Base-by-base conservation (phyloP, 1,284 basidiomycete genomes). In the Trichosporon sp. region DNA sequence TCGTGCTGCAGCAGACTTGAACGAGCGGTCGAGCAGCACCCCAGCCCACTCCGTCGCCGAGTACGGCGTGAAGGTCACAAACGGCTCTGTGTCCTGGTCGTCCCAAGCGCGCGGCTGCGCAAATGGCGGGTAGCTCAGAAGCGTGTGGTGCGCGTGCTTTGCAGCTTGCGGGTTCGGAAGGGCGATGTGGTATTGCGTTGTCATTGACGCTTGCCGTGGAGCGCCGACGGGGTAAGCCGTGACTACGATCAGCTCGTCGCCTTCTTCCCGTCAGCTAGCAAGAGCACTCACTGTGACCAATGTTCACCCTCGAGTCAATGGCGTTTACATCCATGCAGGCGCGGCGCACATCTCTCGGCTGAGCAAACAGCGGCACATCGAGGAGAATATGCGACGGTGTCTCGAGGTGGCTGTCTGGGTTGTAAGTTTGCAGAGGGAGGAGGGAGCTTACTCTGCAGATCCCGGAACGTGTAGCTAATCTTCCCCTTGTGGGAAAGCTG, bases 121-220 rank as follows among this genome's bases (percentile, higher is more conserved):
- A 31, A 76, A 76, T 8, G 73, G 68, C 31, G 75, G 73, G 14
- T 70, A 69, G 10, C 67, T 26, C 7, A 73, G 67, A 1, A 78
- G 51, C 35, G 70, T 66, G 21, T 66, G 66, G 38, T 73, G 63
- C 64, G 74, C 70, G 10, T 56, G n/a, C 26, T 54, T 14, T 2
- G 74, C 73, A 12, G 64, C 35, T 10, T 48, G 32, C 7, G 67
- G 51, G 6, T 71, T 67, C 2, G 65, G 67, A 1, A 70, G 61
- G 2, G 75, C 66, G 32, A 79, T 32, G 69, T 78, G 78, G 68
- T 72, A 74, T n/a, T 70, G 71, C 19, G 69, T 73, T 4, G 68
- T 68, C 21, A 79, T 40, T 4, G 72, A 68, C 1, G 76, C 68
- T 21, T 31, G 31, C 8, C 75, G 73, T 0, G 73, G 67, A 43